Base-by-base conservation (phyloP, 495 filamentous ascomycete species). In the Bathelium albidoporum region DNA sequence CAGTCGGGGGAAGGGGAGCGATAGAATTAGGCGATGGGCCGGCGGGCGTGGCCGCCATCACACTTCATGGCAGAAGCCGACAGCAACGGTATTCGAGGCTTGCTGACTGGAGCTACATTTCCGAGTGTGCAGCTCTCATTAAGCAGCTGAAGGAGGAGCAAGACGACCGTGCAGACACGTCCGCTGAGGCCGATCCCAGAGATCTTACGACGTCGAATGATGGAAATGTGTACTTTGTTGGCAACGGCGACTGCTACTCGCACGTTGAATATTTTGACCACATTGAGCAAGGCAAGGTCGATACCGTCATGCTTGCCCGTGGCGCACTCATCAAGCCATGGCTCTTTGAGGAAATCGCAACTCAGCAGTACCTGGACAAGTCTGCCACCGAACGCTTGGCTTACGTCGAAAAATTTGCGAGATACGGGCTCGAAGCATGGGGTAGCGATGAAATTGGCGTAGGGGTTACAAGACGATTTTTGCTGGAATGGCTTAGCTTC, bases 401-500 rank as follows among this genome's bases (percentile, higher is more conserved):
- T n/a, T 87, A 92, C 67, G 76, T 98, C 20, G 88, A 93, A 74
- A 89, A 90, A 69, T 98, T 95, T 72, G 89, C 81, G 22, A 84
- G 86, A 32, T 96, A 94, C 69, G 95, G 94, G 3, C 81, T 98
- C 62, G 90, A 96, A 74, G 83, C 87, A 3, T 98, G 94, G 94
- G 94, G 94, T 39, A 87, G 87, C 0, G 94, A 98, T 73, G 94
- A 97, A 79, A 80, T 95, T 53, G 94, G 94, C 20, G 76, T 98
- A 52, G 92, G 92, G 59, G 87, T 83, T 10, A 97, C 95, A 10
- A 77, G 94, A 58, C 81, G 92, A 52, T 98, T 98, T 77, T 70
- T 98, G 73, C 78, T 97, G 4, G 94, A 98, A 76, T 98, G 92
- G 86, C 73, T 98, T 69, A 95, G 89, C 77, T 98, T 98, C 78